Evolutionary conservation across 1,139 yeast species (phyloP).

Genomic region (Saccharomycopsis hybrid): DNA sequence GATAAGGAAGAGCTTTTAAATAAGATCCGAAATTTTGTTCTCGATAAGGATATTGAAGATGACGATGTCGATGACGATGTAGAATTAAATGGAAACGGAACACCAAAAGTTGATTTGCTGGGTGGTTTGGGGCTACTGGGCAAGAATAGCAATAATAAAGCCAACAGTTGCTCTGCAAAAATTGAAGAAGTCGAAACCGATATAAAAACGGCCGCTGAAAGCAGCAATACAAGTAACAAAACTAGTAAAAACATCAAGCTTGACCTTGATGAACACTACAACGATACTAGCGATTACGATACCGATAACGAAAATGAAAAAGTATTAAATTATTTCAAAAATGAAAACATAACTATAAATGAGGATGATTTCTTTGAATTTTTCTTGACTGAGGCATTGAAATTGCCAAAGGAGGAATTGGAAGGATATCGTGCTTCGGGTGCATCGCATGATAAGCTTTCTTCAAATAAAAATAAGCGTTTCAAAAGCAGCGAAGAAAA

Average conservation of each 20-base stretch:
- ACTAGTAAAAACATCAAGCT: neutral
- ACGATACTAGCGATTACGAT: slow-evolving; percentile 8
- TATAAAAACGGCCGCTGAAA: neutral
- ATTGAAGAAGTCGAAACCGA: slow-evolving; percentile 1
- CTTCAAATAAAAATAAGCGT: too few relatives aligned
- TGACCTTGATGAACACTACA: slow-evolving; percentile 6
- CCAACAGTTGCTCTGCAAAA: too few relatives aligned
- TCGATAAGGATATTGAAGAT: neutral
- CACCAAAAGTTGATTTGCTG: neutral
- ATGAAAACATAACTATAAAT: slow-evolving; percentile 32
- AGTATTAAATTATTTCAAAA: slow-evolving; percentile 4
- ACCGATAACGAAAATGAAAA: slow-evolving; percentile 10
- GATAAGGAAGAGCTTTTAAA: slow-evolving; percentile 6
- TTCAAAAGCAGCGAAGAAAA: too few relatives aligned
- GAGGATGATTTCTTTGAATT: slow-evolving; percentile 63
- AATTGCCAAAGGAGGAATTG: slow-evolving; percentile 36
- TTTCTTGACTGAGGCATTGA: slow-evolving; percentile 46
- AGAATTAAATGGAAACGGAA: neutral
- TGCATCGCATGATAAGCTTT: too few relatives aligned
- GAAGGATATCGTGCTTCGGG: slow-evolving; percentile 27
- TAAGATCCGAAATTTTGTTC: slow-evolving; percentile 7
- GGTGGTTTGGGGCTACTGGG: too few relatives aligned
- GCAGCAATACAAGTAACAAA: too few relatives aligned
- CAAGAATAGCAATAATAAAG: too few relatives aligned
- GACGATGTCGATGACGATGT: too few relatives aligned